Evolutionary conservation across 1,284 basidiomycete genomes (phyloP).

Genomic region (Tilletia setariae): DNA sequence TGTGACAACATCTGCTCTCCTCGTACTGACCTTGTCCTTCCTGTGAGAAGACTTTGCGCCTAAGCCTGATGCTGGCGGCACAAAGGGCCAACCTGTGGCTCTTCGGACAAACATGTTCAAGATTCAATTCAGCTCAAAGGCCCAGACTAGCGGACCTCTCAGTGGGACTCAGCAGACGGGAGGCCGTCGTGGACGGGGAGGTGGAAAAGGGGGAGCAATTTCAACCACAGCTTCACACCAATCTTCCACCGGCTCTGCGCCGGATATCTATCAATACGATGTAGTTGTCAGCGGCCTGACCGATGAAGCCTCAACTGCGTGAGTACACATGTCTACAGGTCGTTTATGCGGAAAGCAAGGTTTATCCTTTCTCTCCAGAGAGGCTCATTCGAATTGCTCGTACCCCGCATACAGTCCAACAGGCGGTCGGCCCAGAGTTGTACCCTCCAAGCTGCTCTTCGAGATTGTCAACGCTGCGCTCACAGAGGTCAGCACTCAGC

Average conservation of each 20-base stretch:
- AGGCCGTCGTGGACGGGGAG: not conserved
- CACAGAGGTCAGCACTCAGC: constrained; percentile 1
- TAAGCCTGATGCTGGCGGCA: constrained; percentile 36
- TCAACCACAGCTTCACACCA: not conserved
- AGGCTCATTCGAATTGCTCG: not conserved
- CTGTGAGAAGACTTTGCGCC: constrained; percentile 20
- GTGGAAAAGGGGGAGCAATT: not conserved
- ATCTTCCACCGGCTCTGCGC: not conserved
- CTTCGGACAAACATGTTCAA: constrained; percentile 28
- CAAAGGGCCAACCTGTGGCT: constrained; percentile 23
- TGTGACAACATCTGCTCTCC: not conserved
- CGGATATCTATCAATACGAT: constrained; percentile 27
- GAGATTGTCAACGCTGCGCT: constrained; percentile 24
- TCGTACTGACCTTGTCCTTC: not conserved
- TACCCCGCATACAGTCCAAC: not conserved
- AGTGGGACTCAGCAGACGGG: not conserved
- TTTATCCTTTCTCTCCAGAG: not conserved
- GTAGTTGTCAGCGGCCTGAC: constrained; percentile 26
- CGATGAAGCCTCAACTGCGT: not conserved
- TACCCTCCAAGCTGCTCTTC: constrained; percentile 23
- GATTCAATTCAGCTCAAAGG: constrained; percentile 6
- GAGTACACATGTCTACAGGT: not conserved
- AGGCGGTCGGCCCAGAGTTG: not conserved
- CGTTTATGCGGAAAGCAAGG: no score
- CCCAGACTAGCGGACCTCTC: not conserved